Base-by-base conservation (phyloP, 169 alveolate genomes). In the Perkinsus olseni region DNA sequence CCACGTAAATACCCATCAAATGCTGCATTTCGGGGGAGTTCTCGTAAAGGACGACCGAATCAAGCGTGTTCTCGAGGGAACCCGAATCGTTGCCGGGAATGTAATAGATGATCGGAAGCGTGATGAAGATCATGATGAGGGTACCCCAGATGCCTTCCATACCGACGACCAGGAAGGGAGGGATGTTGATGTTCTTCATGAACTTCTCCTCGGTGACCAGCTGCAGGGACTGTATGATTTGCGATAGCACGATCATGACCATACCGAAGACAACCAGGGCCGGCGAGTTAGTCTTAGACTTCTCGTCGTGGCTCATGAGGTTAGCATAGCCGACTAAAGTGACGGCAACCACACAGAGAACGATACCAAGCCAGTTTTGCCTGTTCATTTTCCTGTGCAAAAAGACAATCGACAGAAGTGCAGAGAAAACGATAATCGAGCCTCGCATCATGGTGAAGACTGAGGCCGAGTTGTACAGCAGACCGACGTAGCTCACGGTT, bases 381-480 rank as follows among this genome's bases (percentile, higher is more conserved):
- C 38, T 36, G 51, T 91, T 8, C 36, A 91, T 3, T 6, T 20
- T 20, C 50, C 92, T 38, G n/a, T 38, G n/a, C 38, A 91, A 36
- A 20, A 91, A 91, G 0, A 91, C 6, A 8, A 91, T 38, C 28
- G 74, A 38, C 36, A 91, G 92, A 4, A 91, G 24, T 3, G 92
- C 92, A 40, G 74, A 91, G 20, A 91, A 91, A 6, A 91, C 74
- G 31, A 38, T 38, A 20, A 38, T 38, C 74, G 51, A 0, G 28
- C 92, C 92, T n/a, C 92, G 0, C 51, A 91, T 0, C 92, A 91
- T 91, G 1, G 13, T 20, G 39, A 20, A 91, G 74, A 91, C 92
- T 17, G 92, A 91, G 36, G 92, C 92, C 17, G 92, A 38, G 48
- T 38, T 91, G 92, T 91, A 91, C 92, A 91, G 92, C 51, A 91